Evolutionary conservation across 2,329 filamentous ascomycete genomes (phyloP), one percentile per base, ranked within the genome.

Genomic region (Penicillium capsulatum): DNA sequence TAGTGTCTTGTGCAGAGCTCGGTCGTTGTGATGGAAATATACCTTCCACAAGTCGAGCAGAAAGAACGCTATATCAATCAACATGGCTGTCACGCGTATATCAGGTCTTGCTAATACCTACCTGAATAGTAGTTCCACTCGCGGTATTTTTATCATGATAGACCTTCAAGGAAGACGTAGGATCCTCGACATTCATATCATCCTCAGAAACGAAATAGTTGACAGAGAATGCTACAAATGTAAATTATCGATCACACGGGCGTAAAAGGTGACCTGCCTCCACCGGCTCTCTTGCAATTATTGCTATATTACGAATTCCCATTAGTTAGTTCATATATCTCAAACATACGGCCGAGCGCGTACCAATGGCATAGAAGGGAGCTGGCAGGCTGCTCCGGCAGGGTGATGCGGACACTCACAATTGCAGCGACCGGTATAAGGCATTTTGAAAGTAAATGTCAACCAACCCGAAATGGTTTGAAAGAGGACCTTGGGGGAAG

Each of bases 31-130:
- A n/a, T n/a, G n/a, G n/a, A 31, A 31, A 31, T 31, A 31, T 42
- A 55, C 53, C 54, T 57, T 31, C 54, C 54, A 40, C 48, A 58
- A 14, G 30, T 40, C 1, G 50, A 50, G 22, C 53, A 57, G 28
- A 58, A 58, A 34, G 47, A 31, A 10, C 50, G 50, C 54, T 16
- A 9, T 2, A n/a, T 1, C 9, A 9, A n/a, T n/a, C n/a, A n/a
- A n/a, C n/a, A n/a, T n/a, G n/a, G n/a, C n/a, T n/a, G n/a, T n/a
- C n/a, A n/a, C n/a, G n/a, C n/a, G n/a, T n/a, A n/a, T n/a, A n/a
- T n/a, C n/a, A n/a, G n/a, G n/a, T n/a, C n/a, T n/a, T n/a, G n/a
- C n/a, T n/a, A n/a, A n/a, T n/a, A 10, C 17, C 13, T 45, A 54
- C 53, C 42, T 42, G 19, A 3, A 42, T 36, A 11, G 38, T 19